These are phyloP conservation scores for Cryoendolithus antarcticus DNA, from an alignment of 2,329 filamentous ascomycete genomes.

Conservation along the genomic window DNA sequence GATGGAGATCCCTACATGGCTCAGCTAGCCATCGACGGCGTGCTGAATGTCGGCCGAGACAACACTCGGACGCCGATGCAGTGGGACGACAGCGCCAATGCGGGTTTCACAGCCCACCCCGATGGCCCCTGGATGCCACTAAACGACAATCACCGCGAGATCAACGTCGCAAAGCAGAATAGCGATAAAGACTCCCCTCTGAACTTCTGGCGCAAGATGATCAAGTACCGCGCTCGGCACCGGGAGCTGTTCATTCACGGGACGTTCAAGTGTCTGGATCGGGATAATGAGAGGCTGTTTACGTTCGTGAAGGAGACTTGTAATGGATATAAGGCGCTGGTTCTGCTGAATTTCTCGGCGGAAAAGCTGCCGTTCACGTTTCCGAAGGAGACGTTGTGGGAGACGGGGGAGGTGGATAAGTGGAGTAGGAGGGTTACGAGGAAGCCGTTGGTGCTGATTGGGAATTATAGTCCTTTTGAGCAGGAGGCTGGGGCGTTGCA, in stretches of 20 bases:
- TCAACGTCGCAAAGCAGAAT: slow-evolving; percentile 50
- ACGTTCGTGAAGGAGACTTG: slow-evolving; percentile 28
- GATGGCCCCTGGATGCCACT: slow-evolving; percentile 64
- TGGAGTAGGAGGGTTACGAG: background rate
- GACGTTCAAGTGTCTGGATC: slow-evolving; percentile 44
- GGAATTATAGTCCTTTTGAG: slow-evolving; percentile 35
- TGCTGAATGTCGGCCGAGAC: slow-evolving; percentile 52
- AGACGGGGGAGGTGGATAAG: slow-evolving; percentile 10
- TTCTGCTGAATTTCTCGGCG: slow-evolving; percentile 29
- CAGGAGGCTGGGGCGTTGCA: slow-evolving; percentile 16
- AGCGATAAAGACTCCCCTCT: slow-evolving; percentile 41
- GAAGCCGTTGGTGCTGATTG: slow-evolving; percentile 3
- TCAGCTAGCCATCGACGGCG: slow-evolving; percentile 42
- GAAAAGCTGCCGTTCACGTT: slow-evolving; percentile 8
- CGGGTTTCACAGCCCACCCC: slow-evolving; percentile 47
- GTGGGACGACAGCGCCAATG: slow-evolving; percentile 53
- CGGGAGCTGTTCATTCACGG: slow-evolving; percentile 57
- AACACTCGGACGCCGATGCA: slow-evolving; percentile 62
- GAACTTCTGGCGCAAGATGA: slow-evolving; percentile 47
- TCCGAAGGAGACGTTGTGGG: slow-evolving; percentile 1
- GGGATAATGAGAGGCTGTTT: slow-evolving; percentile 42
- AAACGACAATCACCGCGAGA: slow-evolving; percentile 46
- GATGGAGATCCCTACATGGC: slow-evolving; percentile 34
- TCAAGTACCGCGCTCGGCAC: slow-evolving; percentile 44
- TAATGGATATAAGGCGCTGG: slow-evolving; percentile 20